phyloP scores from a whole-genome alignment of 1,284 basidiomycete species.

The Ustilago trichophora region DNA sequence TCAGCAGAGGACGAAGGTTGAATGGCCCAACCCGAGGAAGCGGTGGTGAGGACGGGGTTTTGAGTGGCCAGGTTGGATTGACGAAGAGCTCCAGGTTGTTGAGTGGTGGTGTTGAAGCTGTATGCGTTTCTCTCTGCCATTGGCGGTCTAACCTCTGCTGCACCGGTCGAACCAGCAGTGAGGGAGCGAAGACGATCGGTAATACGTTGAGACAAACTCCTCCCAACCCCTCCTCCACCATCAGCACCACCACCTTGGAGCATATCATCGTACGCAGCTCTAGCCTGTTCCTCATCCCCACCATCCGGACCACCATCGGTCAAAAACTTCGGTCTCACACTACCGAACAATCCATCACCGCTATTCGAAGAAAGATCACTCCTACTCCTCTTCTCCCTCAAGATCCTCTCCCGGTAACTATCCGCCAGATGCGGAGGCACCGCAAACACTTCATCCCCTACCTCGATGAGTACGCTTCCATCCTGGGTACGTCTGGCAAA shows the following conservation, averaged over 20 bases:
- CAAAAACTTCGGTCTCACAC: conserved; percentile 24
- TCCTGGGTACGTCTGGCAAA: conserved; percentile 39
- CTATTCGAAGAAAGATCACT: neutral
- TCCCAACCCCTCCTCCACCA: neutral
- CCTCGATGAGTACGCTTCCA: conserved; percentile 49
- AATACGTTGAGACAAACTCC: conserved; percentile 41
- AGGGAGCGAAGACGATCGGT: conserved; percentile 21
- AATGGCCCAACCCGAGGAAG: conserved; percentile 18
- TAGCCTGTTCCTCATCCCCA: conserved; percentile 23
- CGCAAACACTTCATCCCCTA: conserved; percentile 54
- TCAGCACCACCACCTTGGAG: neutral
- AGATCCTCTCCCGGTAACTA: conserved; percentile 30
- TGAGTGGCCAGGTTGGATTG: conserved; percentile 14
- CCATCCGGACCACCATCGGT: conserved; percentile 30
- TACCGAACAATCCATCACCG: conserved; percentile 11
- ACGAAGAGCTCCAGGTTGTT: conserved; percentile 10
- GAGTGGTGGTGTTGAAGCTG: conserved; percentile 31
- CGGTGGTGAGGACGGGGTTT: conserved; percentile 6
- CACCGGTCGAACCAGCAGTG: neutral
- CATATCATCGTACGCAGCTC: conserved; percentile 15
- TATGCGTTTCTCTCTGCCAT: conserved; percentile 6
- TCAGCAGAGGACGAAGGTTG: neutral
- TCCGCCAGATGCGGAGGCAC: conserved; percentile 49
- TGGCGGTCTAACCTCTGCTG: neutral
- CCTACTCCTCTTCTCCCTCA: conserved; percentile 7